Percentiles rank a stretch among this genome's conserved stretches.
Conservation (phyloP, 2,329 filamentous ascomycete species). For the Nemania serpens region DNA sequence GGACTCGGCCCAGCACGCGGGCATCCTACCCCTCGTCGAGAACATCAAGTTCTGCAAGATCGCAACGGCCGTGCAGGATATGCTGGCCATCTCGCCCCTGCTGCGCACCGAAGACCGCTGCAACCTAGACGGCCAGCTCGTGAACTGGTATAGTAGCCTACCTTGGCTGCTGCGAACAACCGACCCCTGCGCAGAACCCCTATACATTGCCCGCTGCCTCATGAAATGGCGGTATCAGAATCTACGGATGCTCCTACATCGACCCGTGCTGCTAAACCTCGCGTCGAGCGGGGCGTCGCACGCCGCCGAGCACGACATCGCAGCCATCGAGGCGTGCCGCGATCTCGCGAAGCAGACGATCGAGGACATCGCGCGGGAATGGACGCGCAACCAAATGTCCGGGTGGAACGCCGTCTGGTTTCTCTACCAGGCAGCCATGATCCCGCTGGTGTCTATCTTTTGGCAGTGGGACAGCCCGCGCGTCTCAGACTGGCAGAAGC, state of each 20-base stretch:
- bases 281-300: constrained; percentile 58
- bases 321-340: constrained; percentile 70
- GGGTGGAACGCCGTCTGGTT: constrained; percentile 86
- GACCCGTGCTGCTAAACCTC: constrained; percentile 72
- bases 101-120: constrained; percentile 69
- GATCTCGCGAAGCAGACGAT: constrained; percentile 72
- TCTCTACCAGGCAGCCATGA: constrained; percentile 79
- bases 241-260: constrained; percentile 74
- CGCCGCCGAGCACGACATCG: constrained; percentile 64
- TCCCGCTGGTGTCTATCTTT: constrained; percentile 76
- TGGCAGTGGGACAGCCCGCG: constrained; percentile 62
- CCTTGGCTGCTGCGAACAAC: constrained; percentile 67
- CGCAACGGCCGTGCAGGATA: constrained; percentile 76
- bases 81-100: constrained; percentile 70
- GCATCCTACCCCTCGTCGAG: constrained; percentile 72
- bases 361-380: constrained; percentile 71
- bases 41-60: constrained; percentile 82
- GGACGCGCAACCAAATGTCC: constrained; percentile 73
- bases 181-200: constrained; percentile 71
- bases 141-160: constrained; percentile 73
- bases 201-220: constrained; percentile 71
- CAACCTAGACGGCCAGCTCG: constrained; percentile 68
- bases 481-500: constrained; percentile 58
- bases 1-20: constrained; percentile 63
- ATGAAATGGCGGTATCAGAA: constrained; percentile 87